Evolutionary conservation across 2,329 filamentous ascomycete species (phyloP), one percentile per base, ranked within the genome.

Genomic region (Hypoxylon sp.): DNA sequence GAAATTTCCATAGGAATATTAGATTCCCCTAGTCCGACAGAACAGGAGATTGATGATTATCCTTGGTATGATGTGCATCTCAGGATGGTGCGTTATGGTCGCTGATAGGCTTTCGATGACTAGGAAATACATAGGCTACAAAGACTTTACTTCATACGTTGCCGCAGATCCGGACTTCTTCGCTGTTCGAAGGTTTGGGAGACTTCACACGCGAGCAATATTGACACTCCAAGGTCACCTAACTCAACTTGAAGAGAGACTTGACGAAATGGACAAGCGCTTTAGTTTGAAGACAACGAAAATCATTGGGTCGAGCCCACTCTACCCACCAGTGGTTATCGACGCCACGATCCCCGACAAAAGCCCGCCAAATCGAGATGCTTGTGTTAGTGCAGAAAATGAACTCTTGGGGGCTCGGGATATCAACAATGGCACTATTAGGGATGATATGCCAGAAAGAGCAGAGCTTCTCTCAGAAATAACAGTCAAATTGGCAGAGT

Each of bases 101-200:
- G 17, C 36, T 43, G 5, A 43, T 55, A 17, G 14, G 2, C 14
- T 17, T n/a, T 34, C 1, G 7, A 21, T 19, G 25, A n/a, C 36
- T 32, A 55, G 51, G 52, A 45, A 43, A 55, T 55, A 55, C 5
- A 55, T 1, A 45, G 52, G 52, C 1, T 55, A 55, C 38, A 55
- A 19, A 23, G 52, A 55, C 21, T 55, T 55, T 7, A 45, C 52
- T 30, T 41, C 52, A 17, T 55, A 32, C 17, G n/a, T 55, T 30
- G 52, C 51, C 23, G 34, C 51, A n/a, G 51, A 55, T 30, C 34
- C 34, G n/a, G 51, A 55, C 14, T 55, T 55, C 14, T 55, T 55
- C n/a, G 51, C 51, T 10, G 51, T 55, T 55, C 51, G 51, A 30
- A 55, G 51, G n/a, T 55, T 55, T 55, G 51, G 51, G 13, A 30